Conservation (phyloP, 768 basidiomycete species). For the Boletus tylopilopsis region DNA sequence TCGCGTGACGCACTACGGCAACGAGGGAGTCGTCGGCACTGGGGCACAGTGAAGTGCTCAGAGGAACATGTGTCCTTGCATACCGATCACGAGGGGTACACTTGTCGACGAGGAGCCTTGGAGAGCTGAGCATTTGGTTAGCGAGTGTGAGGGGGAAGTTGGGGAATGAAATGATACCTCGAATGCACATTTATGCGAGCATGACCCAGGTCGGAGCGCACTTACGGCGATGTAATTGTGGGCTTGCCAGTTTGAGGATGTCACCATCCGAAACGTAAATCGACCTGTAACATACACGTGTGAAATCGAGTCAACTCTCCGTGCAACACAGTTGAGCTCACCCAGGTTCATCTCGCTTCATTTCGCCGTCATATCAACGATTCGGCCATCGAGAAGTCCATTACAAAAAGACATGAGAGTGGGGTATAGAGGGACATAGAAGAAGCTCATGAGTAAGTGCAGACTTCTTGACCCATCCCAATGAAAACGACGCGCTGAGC, state of each 20-base stretch:
- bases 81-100: constrained; percentile 34
- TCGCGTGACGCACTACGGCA: constrained; percentile 13
- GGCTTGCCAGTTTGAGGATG: constrained; percentile 6
- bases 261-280: constrained; percentile 27
- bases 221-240: constrained; percentile 18
- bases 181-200: constrained; percentile 22
- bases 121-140: constrained; percentile 15
- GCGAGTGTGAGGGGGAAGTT: neutral
- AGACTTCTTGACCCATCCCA: constrained; percentile 7
- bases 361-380: constrained; percentile 13
- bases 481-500: constrained; percentile 16
- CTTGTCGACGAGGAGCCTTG: constrained; percentile 32
- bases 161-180: neutral
- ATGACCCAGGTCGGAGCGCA: neutral
- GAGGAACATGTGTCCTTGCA: constrained; percentile 28
- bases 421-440: constrained; percentile 27
- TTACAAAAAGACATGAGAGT: constrained; percentile 8
- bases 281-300: constrained; percentile 5
- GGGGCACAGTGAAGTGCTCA: constrained; percentile 24
- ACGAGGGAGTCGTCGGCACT: constrained; percentile 29
- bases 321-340: constrained; percentile 7
- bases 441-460: constrained; percentile 17
- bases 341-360: constrained; percentile 18
- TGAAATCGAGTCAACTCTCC: constrained; percentile 13
- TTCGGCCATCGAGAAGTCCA: constrained; percentile 12